These are phyloP conservation scores for Taxillus chinensis DNA, from an alignment of 164 flowering plant species.

Conservation along the genomic window DNA sequence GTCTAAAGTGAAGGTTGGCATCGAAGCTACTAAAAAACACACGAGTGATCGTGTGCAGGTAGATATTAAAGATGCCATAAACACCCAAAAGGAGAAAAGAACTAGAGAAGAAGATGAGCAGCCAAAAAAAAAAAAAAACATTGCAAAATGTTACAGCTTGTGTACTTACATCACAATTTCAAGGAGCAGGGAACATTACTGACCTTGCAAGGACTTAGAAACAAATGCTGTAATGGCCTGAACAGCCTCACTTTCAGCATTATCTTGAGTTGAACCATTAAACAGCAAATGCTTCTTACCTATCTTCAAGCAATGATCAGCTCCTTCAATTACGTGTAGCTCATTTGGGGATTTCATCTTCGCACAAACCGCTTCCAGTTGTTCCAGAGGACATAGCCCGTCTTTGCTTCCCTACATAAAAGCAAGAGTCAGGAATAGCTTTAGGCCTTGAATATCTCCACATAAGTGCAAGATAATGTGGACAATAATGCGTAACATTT, in stretches of 20 bases:
- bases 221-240: constrained; percentile 49
- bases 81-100: too few species aligned
- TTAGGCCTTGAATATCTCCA: too few species aligned
- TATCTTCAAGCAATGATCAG: constrained; percentile 88
- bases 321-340: constrained; percentile 72
- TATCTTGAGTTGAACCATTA: constrained; percentile 44
- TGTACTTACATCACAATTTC: background rate
- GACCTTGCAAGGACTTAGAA: constrained; percentile 2
- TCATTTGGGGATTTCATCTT: constrained; percentile 46
- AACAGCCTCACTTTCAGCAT: constrained; percentile 58
- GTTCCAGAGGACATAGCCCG: constrained; percentile 67
- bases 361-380: constrained; percentile 46
- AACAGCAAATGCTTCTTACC: constrained; percentile 49
- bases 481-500: too few species aligned
- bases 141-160: background rate
- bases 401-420: constrained; percentile 76
- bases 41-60: too few species aligned
- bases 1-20: too few species aligned
- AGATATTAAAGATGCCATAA: too few species aligned
- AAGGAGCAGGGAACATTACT: background rate
- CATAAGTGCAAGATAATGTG: too few species aligned
- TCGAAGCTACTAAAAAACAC: too few species aligned
- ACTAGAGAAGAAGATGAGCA: too few species aligned
- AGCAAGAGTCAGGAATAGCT: background rate
- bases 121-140: too few species aligned